These are phyloP conservation scores for Cladophialophora yegresii DNA, from an alignment of 2,329 filamentous ascomycete genomes.

Conservation along the genomic window DNA sequence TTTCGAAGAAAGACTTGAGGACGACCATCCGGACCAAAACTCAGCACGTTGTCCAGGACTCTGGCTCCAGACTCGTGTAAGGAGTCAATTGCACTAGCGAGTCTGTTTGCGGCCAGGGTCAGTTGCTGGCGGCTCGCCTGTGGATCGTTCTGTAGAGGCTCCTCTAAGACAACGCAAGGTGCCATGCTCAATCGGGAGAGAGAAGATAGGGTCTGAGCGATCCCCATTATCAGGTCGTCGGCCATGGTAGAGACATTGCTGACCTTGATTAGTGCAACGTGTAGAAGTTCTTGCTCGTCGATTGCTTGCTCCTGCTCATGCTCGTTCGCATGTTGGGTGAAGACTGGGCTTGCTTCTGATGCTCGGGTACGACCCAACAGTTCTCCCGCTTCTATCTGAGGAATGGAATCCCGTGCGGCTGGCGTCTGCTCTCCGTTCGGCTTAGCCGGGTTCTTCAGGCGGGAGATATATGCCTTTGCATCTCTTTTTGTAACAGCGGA, in stretches of 20 bases:
- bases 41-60: constrained; percentile 62
- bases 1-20: constrained; percentile 48
- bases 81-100: constrained; percentile 73
- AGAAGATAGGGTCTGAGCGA: constrained; percentile 81
- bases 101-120: constrained; percentile 67
- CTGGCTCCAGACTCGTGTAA: constrained; percentile 69
- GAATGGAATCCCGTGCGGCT: constrained; percentile 37
- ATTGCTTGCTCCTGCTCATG: constrained; percentile 38
- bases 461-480: constrained; percentile 85
- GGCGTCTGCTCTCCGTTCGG: constrained; percentile 28
- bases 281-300: constrained; percentile 55
- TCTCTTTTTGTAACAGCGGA: constrained; percentile 91
- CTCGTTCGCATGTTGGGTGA: constrained; percentile 56
- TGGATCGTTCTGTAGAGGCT: constrained; percentile 39
- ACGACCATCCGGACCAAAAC: constrained; percentile 43
- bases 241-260: constrained; percentile 71
- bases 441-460: constrained; percentile 61
- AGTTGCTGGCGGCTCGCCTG: constrained; percentile 50
- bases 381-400: constrained; percentile 52
- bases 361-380: constrained; percentile 62
- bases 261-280: constrained; percentile 85
- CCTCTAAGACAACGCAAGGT: constrained; percentile 79
- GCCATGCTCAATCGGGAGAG: constrained; percentile 78
- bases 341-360: constrained; percentile 61
- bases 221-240: constrained; percentile 68